These are phyloP conservation scores for Gossypium herbaceum DNA, from an alignment of 345 rosid genomes.

Conservation along the genomic window DNA sequence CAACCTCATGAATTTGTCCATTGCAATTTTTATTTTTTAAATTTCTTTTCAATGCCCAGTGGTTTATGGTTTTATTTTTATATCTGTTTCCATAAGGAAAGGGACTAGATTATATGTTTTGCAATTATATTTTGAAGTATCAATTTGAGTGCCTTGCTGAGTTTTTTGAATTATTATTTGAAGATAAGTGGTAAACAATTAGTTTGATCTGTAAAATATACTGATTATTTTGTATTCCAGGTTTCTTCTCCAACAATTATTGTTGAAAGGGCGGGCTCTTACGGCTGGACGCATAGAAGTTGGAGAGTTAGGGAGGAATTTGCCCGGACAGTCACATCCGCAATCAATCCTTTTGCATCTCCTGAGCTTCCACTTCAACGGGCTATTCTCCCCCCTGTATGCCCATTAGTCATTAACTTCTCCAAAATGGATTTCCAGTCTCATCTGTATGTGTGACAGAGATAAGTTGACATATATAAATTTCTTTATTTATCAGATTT, in stretches of 20 bases:
- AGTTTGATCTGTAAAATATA: background rate
- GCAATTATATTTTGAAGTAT: background rate
- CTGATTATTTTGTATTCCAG: conserved; percentile 34
- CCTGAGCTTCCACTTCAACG: conserved; percentile 98
- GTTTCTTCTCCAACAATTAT: conserved; percentile 96
- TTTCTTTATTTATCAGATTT: conserved; percentile 48
- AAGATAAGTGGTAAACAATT: background rate
- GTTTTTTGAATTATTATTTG: background rate
- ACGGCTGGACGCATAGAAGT: conserved; percentile 90
- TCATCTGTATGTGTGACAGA: background rate
- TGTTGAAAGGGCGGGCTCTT: conserved; percentile 96
- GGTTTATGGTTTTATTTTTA: background rate
- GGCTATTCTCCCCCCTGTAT: conserved; percentile 90
- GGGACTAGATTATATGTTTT: background rate
- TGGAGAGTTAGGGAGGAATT: conserved; percentile 99
- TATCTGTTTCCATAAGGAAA: background rate
- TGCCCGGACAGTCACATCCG: conserved; percentile 88
- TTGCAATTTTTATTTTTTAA: background rate
- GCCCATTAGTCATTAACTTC: conserved; percentile 10
- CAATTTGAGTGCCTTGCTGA: too few species aligned
- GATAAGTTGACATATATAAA: conserved; percentile 4
- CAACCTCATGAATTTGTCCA: background rate
- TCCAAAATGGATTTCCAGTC: conserved; percentile 2
- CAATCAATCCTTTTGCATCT: conserved; percentile 82
- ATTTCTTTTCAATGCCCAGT: background rate